phyloP scores from a whole-genome alignment of 1,284 basidiomycete species.

The Fereydounia khargensis region DNA sequence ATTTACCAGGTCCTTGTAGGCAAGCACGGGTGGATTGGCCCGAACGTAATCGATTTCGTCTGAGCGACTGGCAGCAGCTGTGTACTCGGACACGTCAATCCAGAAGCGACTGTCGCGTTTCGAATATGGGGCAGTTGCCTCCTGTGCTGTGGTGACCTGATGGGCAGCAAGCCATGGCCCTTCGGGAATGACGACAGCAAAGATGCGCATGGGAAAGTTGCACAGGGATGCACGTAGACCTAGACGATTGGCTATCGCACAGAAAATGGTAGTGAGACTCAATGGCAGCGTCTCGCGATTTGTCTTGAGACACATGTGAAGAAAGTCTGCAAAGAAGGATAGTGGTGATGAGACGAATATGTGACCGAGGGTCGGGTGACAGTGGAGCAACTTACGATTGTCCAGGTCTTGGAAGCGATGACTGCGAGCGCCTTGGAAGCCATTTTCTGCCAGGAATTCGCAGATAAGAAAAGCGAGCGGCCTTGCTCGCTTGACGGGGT shows the following conservation, averaged over 20 bases:
- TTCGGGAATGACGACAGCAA: slow-evolving; percentile 25
- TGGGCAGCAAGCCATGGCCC: too few species aligned
- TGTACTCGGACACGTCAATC: slow-evolving; percentile 25
- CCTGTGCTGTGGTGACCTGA: too few species aligned
- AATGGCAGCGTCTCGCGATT: slow-evolving; percentile 33
- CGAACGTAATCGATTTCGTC: too few species aligned
- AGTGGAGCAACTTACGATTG: slow-evolving; percentile 13
- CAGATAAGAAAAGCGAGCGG: slow-evolving; percentile 19
- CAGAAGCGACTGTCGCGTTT: slow-evolving; percentile 11
- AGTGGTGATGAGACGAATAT: too few species aligned
- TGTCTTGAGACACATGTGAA: slow-evolving; percentile 31
- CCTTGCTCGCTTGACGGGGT: too few species aligned
- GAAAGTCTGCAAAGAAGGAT: slow-evolving; percentile 7
- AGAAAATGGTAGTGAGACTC: slow-evolving; percentile 29
- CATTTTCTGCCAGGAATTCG: slow-evolving; percentile 23
- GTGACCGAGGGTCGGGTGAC: too few species aligned
- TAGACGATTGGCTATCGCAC: slow-evolving; percentile 29
- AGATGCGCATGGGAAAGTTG: slow-evolving; percentile 30
- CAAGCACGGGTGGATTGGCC: too few species aligned
- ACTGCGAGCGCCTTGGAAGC: slow-evolving; percentile 16
- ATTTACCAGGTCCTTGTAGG: too few species aligned
- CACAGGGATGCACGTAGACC: slow-evolving; percentile 24
- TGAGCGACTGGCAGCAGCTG: too few species aligned
- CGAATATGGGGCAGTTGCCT: not conserved
- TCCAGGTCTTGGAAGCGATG: slow-evolving; percentile 25